Conservation (phyloP, 306 rosid genomes). For the Oxytropis ochrocephala region DNA sequence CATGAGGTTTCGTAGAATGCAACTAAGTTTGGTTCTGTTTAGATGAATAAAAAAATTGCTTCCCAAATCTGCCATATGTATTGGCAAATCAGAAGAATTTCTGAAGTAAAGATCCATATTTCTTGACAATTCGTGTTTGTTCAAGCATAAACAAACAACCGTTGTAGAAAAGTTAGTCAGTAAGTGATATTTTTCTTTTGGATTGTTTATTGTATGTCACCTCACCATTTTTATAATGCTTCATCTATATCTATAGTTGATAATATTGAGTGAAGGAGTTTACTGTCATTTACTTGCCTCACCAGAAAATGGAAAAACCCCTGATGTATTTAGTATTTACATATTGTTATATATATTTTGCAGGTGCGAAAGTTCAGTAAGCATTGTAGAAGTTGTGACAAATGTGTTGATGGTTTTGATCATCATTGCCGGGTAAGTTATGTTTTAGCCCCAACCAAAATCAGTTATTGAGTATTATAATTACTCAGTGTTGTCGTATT, state of each 20-base stretch:
- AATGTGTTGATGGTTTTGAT: constrained; percentile 86
- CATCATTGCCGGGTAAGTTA: constrained; percentile 74
- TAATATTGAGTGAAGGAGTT: neutral
- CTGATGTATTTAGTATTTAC: constrained; percentile 7
- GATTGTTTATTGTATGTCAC: neutral
- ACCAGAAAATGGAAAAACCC: neutral
- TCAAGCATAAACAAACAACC: neutral
- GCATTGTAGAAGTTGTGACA: constrained; percentile 83
- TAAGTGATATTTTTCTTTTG: neutral
- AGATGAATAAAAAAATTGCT: neutral
- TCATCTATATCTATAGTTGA: neutral
- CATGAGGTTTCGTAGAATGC: neutral
- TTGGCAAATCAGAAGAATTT: neutral
- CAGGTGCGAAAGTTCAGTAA: constrained; percentile 81
- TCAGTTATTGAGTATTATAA: neutral
- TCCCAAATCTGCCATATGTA: neutral
- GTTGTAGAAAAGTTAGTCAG: neutral
- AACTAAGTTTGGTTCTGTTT: neutral
- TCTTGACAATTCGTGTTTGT: neutral
- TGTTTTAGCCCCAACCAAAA: neutral
- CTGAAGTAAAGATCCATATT: neutral
- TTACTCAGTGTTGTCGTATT: neutral
- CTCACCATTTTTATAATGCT: neutral
- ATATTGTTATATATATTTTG: constrained; percentile 14
- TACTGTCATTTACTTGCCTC: constrained; percentile 7